Evolutionary conservation across 23 red algal species (phyloP).

Genomic region (Agarophyton chilense): DNA sequence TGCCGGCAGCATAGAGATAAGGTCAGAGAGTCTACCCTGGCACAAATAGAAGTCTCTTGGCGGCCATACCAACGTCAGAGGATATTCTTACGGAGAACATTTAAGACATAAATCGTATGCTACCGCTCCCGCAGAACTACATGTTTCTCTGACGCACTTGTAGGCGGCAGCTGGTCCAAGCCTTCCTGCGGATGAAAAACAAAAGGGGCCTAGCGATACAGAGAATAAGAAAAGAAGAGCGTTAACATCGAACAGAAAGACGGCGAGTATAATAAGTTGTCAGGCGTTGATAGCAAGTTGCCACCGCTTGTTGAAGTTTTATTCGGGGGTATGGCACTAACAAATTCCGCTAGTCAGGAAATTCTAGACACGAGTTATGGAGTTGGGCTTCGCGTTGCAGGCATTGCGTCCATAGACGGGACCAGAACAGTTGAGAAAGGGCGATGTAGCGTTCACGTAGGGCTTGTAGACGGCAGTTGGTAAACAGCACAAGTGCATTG

Average conservation of each 20-base stretch:
- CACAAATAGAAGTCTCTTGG: conserved; percentile 72
- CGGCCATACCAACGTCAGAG: conserved; percentile 52
- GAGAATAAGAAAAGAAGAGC: not conserved
- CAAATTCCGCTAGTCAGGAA: conserved; percentile 11
- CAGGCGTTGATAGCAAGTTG: not conserved
- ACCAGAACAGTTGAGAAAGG: conserved; percentile 37
- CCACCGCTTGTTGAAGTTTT: conserved; percentile 63
- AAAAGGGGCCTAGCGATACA: not conserved
- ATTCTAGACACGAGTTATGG: conserved; percentile 44
- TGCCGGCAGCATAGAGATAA: not conserved
- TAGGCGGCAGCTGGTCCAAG: not conserved
- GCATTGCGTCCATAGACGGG: conserved; percentile 50
- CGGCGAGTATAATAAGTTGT: not conserved
- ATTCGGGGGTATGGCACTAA: conserved; percentile 52
- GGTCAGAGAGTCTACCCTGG: conserved; percentile 66
- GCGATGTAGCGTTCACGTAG: conserved; percentile 37
- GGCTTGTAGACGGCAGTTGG: conserved; percentile 60
- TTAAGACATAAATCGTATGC: conserved; percentile 50
- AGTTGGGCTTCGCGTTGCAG: conserved; percentile 56
- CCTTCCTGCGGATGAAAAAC: not conserved
- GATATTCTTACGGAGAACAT: conserved; percentile 57
- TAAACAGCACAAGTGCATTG: too few species aligned
- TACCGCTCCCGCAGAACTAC: conserved; percentile 37
- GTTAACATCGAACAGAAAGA: not conserved
- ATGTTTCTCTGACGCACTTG: conserved; percentile 50